phyloP scores from a whole-genome alignment of 768 basidiomycete species.

The Obba rivulosa region DNA sequence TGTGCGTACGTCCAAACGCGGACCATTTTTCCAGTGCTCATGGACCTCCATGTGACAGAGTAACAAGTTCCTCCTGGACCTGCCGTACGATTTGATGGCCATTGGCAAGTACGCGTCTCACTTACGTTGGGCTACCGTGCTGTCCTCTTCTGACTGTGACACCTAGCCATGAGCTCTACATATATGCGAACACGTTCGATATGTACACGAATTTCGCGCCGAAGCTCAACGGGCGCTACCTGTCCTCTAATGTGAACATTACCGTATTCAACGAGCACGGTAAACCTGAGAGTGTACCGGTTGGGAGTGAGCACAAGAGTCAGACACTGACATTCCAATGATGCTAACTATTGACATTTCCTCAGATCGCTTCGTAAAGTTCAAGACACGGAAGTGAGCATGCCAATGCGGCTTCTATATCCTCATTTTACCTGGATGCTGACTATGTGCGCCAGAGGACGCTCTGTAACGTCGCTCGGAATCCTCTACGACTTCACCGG shows the following conservation, averaged over 20 bases:
- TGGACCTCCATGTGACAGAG: slow-evolving; percentile 34
- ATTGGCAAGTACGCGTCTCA: slow-evolving; percentile 67
- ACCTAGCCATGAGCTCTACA: slow-evolving; percentile 75
- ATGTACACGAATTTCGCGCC: slow-evolving; percentile 70
- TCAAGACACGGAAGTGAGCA: slow-evolving; percentile 64
- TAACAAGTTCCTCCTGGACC: slow-evolving; percentile 65
- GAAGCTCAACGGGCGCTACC: slow-evolving; percentile 62
- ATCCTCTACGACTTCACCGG: slow-evolving; percentile 74
- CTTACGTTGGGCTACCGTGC: no score
- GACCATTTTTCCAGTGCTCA: no score
- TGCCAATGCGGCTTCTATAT: background rate
- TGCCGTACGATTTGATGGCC: slow-evolving; percentile 78
- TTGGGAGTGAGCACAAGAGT: slow-evolving; percentile 33
- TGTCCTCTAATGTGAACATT: slow-evolving; percentile 86
- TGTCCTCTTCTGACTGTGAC: background rate
- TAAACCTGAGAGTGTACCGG: slow-evolving; percentile 32
- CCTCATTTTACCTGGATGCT: background rate
- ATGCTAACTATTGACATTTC: background rate
- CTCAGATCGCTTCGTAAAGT: slow-evolving; percentile 61
- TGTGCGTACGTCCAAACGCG: slow-evolving; percentile 30
- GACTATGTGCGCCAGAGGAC: slow-evolving; percentile 38
- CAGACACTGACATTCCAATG: no score
- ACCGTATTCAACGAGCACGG: slow-evolving; percentile 47
- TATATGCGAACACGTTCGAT: slow-evolving; percentile 60
- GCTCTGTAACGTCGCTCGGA: slow-evolving; percentile 73